These are phyloP conservation scores for Solanum paucissectum DNA, from an alignment of 257 asterid species.

Conservation along the genomic window DNA sequence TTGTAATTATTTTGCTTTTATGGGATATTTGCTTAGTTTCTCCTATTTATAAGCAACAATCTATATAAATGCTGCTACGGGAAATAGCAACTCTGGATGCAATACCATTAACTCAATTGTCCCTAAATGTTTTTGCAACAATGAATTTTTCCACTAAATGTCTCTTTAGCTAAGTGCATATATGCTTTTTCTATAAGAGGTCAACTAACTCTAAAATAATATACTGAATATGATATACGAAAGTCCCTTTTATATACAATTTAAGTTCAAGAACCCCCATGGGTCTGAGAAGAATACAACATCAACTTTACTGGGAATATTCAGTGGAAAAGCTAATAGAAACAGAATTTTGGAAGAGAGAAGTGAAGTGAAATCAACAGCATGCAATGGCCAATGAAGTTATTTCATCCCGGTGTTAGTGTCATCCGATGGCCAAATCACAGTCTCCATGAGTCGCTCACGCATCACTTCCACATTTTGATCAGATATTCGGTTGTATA, in stretches of 20 bases:
- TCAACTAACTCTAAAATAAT: not conserved
- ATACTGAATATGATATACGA: not conserved
- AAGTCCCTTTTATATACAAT: not conserved
- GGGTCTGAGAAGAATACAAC: not conserved
- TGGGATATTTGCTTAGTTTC: not conserved
- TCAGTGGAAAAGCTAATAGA: not conserved
- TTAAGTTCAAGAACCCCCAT: not conserved
- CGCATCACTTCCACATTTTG: slow-evolving; percentile 84
- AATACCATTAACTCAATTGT: not conserved
- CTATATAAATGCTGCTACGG: not conserved
- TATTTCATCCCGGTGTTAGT: slow-evolving; percentile 42
- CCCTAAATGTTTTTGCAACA: no score
- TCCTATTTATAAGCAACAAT: not conserved
- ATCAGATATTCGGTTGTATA: slow-evolving; percentile 70
- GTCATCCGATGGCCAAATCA: slow-evolving; percentile 78
- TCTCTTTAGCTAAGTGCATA: not conserved
- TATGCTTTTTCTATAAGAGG: not conserved
- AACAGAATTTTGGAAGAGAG: not conserved
- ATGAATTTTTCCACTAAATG: not conserved
- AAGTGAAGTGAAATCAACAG: not conserved
- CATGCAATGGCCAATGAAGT: not conserved
- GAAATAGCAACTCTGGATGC: no score
- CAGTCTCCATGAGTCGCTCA: slow-evolving; percentile 69
- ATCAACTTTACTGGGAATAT: not conserved
- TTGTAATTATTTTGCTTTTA: no score